Conservation (phyloP, 1,139 yeast genomes). For the Ogataea hybrid region DNA sequence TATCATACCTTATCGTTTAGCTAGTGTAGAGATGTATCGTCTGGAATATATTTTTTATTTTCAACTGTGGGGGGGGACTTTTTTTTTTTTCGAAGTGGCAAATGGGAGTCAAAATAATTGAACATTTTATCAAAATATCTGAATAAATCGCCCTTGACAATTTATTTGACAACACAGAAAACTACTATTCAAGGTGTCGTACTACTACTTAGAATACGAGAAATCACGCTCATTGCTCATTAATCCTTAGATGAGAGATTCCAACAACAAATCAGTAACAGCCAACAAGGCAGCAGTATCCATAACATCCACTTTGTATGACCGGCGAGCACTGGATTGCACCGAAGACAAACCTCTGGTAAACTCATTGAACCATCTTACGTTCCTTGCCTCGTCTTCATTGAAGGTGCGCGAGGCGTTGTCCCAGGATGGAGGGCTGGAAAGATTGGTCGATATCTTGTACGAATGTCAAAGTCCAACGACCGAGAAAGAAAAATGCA, state of each 20-base stretch:
- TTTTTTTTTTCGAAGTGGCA: constrained; percentile 8
- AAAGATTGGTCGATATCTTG: constrained; percentile 78
- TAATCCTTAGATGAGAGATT: constrained; percentile 71
- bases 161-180: neutral
- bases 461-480: constrained; percentile 69
- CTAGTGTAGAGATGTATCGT: constrained; percentile 7
- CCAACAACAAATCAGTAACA: constrained; percentile 76
- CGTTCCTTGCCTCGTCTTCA: constrained; percentile 81
- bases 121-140: neutral
- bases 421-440: constrained; percentile 88
- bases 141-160: neutral
- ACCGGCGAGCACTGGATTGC: constrained; percentile 88
- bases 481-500: constrained; percentile 39
- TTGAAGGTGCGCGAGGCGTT: constrained; percentile 89
- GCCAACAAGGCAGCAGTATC: constrained; percentile 88
- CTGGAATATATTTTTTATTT: neutral
- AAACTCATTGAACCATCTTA: constrained; percentile 85
- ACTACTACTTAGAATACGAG: neutral
- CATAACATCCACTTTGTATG: constrained; percentile 84
- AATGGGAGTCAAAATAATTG: constrained; percentile 7
- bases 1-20: neutral
- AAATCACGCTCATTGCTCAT: neutral
- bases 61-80: neutral
- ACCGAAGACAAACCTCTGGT: constrained; percentile 88
- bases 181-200: neutral